Percentiles rank a stretch among this genome's conserved stretches.
phyloP scores from a whole-genome alignment of 2,329 filamentous ascomycete species.

The Xylariaceae sp. region DNA sequence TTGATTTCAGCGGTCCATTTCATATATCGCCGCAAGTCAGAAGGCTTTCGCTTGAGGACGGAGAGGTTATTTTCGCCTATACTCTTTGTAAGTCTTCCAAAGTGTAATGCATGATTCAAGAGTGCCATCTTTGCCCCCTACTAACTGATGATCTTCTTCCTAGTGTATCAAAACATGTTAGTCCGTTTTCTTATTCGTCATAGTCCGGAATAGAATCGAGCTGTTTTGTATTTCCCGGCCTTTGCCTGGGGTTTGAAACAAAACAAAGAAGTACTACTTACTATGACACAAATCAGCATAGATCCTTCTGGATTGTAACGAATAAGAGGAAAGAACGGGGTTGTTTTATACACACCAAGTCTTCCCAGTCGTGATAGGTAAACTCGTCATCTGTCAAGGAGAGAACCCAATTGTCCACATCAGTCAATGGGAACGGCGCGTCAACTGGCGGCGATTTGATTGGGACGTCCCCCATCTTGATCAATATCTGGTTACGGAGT shows the following conservation, averaged over 20 bases:
- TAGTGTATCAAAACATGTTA: too few species aligned
- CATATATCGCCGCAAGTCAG: slow-evolving; percentile 76
- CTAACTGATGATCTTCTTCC: slow-evolving; percentile 66
- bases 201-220: too few species aligned
- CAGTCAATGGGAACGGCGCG: slow-evolving; percentile 58
- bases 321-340: too few species aligned
- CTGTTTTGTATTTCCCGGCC: too few species aligned
- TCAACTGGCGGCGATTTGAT: slow-evolving; percentile 33
- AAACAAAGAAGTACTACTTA: too few species aligned
- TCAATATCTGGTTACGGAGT: not conserved
- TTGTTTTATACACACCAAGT: too few species aligned
- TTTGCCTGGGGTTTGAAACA: too few species aligned
- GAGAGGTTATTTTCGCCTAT: slow-evolving; percentile 59
- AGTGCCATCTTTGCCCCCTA: slow-evolving; percentile 24
- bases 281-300: too few species aligned
- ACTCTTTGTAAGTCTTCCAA: slow-evolving; percentile 36
- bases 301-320: too few species aligned
- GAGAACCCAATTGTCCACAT: slow-evolving; percentile 56
- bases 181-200: too few species aligned
- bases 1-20: slow-evolving; percentile 71
- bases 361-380: slow-evolving; percentile 68
- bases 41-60: slow-evolving; percentile 75
- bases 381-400: slow-evolving; percentile 69
- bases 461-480: slow-evolving; percentile 40
- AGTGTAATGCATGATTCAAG: not conserved